Conservation (phyloP, 75 land plant species). For the Picea sitchensis region DNA sequence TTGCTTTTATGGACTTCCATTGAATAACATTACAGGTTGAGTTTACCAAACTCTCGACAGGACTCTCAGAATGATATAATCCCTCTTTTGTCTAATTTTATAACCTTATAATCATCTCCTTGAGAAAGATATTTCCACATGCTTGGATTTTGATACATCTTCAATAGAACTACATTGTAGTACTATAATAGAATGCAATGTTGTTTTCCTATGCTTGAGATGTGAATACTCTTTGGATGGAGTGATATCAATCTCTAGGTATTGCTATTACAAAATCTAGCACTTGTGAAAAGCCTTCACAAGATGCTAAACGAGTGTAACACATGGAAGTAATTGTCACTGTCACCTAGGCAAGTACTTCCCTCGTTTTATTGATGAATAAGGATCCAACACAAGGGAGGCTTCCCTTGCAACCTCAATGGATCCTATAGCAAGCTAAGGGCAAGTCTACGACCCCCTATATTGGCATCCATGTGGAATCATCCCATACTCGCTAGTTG, state of each 20-base stretch:
- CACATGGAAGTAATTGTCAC: too few relatives aligned
- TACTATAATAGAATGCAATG: not conserved
- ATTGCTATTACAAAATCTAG: too few relatives aligned
- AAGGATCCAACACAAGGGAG: too few relatives aligned
- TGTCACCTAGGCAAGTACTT: too few relatives aligned
- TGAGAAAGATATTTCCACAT: not conserved
- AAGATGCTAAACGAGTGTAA: too few relatives aligned
- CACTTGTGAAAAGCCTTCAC: too few relatives aligned
- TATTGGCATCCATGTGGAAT: too few relatives aligned
- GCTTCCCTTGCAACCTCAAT: too few relatives aligned
- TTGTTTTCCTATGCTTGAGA: not conserved
- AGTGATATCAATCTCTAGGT: not conserved
- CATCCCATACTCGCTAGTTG: too few relatives aligned
- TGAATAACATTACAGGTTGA: not conserved
- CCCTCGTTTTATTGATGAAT: too few relatives aligned
- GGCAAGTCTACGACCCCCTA: too few relatives aligned
- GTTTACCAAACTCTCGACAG: not conserved
- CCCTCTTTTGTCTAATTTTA: not conserved
- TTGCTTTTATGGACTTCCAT: not conserved
- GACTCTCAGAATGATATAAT: not conserved
- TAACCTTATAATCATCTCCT: not conserved
- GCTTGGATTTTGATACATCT: not conserved
- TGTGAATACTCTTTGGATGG: not conserved
- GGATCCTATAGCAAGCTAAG: too few relatives aligned
- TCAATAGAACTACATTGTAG: not conserved